Base-by-base conservation (phyloP, 2,329 filamentous ascomycete species). In the Pseudocercospora cruenta region DNA sequence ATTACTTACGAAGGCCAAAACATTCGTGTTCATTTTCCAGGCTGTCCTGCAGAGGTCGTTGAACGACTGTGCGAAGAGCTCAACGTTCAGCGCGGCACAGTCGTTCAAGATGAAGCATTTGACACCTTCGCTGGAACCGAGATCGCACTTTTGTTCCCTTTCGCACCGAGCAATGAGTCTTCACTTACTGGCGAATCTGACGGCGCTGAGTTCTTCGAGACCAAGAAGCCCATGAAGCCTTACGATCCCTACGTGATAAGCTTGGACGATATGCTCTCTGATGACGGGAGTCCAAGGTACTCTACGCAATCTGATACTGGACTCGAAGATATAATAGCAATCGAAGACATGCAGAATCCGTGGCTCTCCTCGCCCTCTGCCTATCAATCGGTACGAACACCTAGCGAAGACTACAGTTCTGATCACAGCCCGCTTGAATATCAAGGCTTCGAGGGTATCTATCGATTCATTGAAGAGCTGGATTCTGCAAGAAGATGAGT, bases 21-120 rank as follows among this genome's bases (percentile, higher is more conserved):
- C 0, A 81, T 97, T 3, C 88, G 93, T 36, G 88, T 98, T 1
- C 90, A 93, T 31, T 98, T 99, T 75, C 93, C 94, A 0, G 95
- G 95, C 2, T 94, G 95, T 68, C 94, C 98, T 74, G 88, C 88
- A 0, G 87, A 90, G 16, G 92, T 91, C 0, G 91, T 97, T 0
- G 92, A 96, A 75, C 83, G 85, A 2, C 85, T 99, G 0, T 97
- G 94, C 77, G 88, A 92, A 55, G 95, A 99, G 76, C 85, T 96
- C 10, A 91, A 91, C n/a, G 85, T 99, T 7, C 88, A 90, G 68
- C 86, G 93, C 61, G 95, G 95, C 1, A 82, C 91, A 3, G 86
- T 98, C 3, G 82, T 86, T 12, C 90, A 98, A 80, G 95, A 98
- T 70, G 83, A 86, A 33, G 88, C 90, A 19, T 96, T 96, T 72